Evolutionary conservation across 768 basidiomycete species (phyloP).

Genomic region (Jaapia argillacea): DNA sequence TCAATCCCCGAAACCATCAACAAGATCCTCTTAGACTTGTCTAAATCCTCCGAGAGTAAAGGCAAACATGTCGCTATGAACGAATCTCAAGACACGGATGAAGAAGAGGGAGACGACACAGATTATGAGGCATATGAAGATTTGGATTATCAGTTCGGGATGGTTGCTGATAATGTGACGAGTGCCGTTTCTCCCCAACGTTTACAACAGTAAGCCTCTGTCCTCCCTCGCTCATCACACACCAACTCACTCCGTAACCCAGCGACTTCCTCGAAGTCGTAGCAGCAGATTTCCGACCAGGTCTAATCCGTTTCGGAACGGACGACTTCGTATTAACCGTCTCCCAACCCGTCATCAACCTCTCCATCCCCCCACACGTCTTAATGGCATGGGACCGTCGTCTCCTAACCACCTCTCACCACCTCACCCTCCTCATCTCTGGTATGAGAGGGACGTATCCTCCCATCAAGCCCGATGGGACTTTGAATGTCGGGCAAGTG

Average conservation of each 20-base stretch:
- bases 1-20: conserved; percentile 36
- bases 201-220: conserved; percentile 13
- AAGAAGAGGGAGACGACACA: conserved; percentile 26
- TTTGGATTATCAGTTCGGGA: conserved; percentile 22
- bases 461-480: conserved; percentile 33
- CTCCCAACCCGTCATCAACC: conserved; percentile 42
- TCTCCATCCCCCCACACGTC: conserved; percentile 53
- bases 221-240: not conserved
- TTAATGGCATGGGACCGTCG: conserved; percentile 68
- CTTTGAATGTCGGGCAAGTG: conserved; percentile 19
- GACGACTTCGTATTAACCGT: conserved; percentile 46
- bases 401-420: conserved; percentile 42
- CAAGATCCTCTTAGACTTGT: conserved; percentile 27
- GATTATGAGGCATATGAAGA: conserved; percentile 25
- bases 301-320: conserved; percentile 38
- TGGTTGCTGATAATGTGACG: conserved; percentile 2
- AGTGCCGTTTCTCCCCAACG: conserved; percentile 6
- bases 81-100: conserved; percentile 4
- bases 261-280: conserved; percentile 58
- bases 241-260: conserved; percentile 1
- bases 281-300: conserved; percentile 47
- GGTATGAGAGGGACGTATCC: conserved; percentile 46
- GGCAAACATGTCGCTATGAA: conserved; percentile 5
- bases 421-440: conserved; percentile 58
- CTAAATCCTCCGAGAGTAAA: conserved; percentile 11